Evolutionary conservation across 2,329 filamentous ascomycete species (phyloP).

Genomic region (Scedosporium apiospermum): DNA sequence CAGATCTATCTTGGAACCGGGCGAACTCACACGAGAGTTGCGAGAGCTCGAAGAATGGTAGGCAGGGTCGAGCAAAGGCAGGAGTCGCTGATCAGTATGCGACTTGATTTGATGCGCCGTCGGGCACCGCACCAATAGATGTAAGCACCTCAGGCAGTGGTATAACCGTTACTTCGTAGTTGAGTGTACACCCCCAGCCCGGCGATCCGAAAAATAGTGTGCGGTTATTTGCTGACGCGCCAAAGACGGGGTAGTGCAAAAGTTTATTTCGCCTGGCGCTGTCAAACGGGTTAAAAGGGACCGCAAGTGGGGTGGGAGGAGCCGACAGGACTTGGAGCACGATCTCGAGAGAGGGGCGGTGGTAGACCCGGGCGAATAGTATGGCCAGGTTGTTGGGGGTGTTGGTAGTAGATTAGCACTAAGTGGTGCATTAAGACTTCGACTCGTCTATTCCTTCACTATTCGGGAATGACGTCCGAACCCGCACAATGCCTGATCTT

Average conservation of each 20-base stretch:
- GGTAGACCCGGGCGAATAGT: background rate
- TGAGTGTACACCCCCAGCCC: background rate
- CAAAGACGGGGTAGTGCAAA: background rate
- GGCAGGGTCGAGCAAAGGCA: background rate
- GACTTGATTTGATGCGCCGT: background rate
- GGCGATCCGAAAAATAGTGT: background rate
- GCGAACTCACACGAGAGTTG: background rate
- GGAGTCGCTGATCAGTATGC: background rate
- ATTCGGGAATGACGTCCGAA: background rate
- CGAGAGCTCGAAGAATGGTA: background rate
- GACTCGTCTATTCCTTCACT: background rate
- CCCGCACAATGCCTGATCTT: background rate
- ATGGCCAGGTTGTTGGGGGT: background rate
- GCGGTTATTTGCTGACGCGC: background rate
- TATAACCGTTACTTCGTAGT: background rate
- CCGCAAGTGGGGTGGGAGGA: background rate
- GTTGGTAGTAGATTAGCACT: background rate
- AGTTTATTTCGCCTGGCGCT: background rate
- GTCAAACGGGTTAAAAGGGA: slow-evolving; percentile 1
- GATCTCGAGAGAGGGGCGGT: background rate
- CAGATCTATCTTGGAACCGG: background rate
- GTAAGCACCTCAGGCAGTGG: background rate
- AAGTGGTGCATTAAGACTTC: background rate
- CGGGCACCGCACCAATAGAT: background rate
- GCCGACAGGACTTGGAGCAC: background rate